Evolutionary conservation across 192 early-diverging fungal species (phyloP).

Genomic region (Kappamyces sp.): DNA sequence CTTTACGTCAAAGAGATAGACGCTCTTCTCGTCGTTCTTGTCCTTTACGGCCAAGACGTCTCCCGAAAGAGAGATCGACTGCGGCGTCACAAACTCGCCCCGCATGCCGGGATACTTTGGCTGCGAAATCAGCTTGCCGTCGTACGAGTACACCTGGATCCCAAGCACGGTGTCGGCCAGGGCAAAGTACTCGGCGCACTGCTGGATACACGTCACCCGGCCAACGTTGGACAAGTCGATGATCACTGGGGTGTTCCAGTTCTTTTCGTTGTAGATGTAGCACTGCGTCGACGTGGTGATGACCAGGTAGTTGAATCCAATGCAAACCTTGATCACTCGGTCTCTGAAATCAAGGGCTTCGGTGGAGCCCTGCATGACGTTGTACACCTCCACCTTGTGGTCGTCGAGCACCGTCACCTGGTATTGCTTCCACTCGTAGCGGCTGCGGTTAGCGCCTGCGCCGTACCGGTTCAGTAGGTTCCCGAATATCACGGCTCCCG

Average conservation of each 20-base stretch:
- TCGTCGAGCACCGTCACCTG: constrained; percentile 53
- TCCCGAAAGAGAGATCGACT: constrained; percentile 39
- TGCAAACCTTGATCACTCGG: constrained; percentile 44
- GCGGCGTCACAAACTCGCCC: constrained; percentile 44
- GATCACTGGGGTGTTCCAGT: constrained; percentile 58
- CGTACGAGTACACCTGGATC: constrained; percentile 52
- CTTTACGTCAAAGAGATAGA: constrained; percentile 42
- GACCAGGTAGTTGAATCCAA: constrained; percentile 44
- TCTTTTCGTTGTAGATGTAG: constrained; percentile 51
- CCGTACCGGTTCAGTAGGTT: constrained; percentile 44
- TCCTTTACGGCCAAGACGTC: constrained; percentile 49
- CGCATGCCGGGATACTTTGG: constrained; percentile 51
- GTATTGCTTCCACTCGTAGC: constrained; percentile 53
- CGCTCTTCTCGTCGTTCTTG: constrained; percentile 46
- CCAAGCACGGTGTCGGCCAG: constrained; percentile 47
- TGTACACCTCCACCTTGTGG: constrained; percentile 41
- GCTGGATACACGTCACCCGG: constrained; percentile 52
- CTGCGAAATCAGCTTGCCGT: constrained; percentile 38
- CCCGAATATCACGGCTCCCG: constrained; percentile 48
- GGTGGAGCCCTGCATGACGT: constrained; percentile 37
- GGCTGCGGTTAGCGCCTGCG: constrained; percentile 20
- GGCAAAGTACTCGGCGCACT: constrained; percentile 45
- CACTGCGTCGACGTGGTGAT: constrained; percentile 49
- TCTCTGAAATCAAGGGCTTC: constrained; percentile 53
- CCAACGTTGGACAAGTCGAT: constrained; percentile 49